Conservation (phyloP, 805 yeast genomes). For the Zygotorulaspora florentina region DNA sequence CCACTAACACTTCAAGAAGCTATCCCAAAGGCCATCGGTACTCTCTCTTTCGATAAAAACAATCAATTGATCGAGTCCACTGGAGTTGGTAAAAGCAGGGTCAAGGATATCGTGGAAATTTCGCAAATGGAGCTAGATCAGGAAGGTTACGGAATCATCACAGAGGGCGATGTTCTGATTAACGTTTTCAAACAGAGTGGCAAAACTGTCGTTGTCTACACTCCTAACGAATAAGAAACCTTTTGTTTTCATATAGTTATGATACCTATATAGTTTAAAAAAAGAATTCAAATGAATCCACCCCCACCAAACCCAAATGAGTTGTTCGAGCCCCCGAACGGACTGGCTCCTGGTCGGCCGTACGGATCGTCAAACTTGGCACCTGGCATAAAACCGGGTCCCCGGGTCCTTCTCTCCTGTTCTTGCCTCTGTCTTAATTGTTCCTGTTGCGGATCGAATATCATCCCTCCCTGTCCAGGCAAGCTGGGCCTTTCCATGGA, state of each 20-base stretch:
- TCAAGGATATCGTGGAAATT: conserved; percentile 25
- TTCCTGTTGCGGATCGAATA: conserved; percentile 30
- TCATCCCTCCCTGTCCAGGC: conserved; percentile 31
- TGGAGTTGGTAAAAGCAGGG: conserved; percentile 30
- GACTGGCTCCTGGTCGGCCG: conserved; percentile 18
- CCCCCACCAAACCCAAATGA: conserved; percentile 13
- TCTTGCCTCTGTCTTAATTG: conserved; percentile 8
- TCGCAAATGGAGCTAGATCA: conserved; percentile 22
- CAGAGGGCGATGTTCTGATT: conserved; percentile 19
- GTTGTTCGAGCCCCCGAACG: conserved; percentile 2
- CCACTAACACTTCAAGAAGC: conserved; percentile 10
- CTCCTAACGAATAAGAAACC: conserved; percentile 8
- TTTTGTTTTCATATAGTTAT: neutral
- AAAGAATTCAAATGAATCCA: conserved; percentile 5
- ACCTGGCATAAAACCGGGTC: conserved; percentile 34
- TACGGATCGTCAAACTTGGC: conserved; percentile 35
- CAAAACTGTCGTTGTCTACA: conserved; percentile 28
- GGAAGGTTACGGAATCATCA: conserved; percentile 27
- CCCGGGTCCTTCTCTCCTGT: conserved; percentile 16
- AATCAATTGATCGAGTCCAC: conserved; percentile 29
- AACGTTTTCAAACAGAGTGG: conserved; percentile 28
- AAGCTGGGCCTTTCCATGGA: conserved; percentile 7
- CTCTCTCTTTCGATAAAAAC: conserved; percentile 31
- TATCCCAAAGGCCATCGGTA: conserved; percentile 29
- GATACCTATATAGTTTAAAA: neutral